phyloP scores from a whole-genome alignment of 1,139 yeast species.

The Debaryomyces robertsiae region DNA sequence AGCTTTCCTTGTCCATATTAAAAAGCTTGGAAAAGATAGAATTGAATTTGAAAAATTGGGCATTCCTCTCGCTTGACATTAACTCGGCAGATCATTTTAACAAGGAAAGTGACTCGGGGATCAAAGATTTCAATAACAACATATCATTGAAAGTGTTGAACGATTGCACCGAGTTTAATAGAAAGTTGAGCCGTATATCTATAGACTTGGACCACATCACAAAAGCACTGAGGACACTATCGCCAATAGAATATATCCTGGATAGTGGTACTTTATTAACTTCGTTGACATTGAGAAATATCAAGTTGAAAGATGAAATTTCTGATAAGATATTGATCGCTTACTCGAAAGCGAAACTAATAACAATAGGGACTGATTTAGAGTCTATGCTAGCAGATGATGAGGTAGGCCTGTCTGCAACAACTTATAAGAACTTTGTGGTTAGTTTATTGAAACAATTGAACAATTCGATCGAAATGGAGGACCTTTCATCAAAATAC shows the following conservation, averaged over 20 bases:
- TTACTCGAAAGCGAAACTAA: conserved; percentile 58
- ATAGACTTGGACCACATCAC: conserved; percentile 51
- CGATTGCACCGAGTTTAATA: conserved; percentile 52
- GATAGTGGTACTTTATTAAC: conserved; percentile 63
- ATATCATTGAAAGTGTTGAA: conserved; percentile 51
- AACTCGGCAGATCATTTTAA: conserved; percentile 46
- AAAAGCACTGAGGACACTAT: conserved; percentile 39
- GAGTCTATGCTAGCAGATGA: conserved; percentile 41
- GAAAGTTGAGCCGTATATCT: conserved; percentile 41
- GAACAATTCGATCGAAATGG: conserved; percentile 49
- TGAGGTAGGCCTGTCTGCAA: conserved; percentile 35
- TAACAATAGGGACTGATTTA: conserved; percentile 56
- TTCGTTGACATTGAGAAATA: conserved; percentile 49
- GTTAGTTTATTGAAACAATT: conserved; percentile 53
- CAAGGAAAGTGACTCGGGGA: conserved; percentile 27
- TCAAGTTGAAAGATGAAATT: conserved; percentile 50
- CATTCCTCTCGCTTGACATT: conserved; percentile 56
- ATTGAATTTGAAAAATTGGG: conserved; percentile 55
- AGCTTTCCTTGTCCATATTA: conserved; percentile 47
- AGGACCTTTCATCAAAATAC: conserved; percentile 53
- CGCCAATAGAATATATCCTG: conserved; percentile 51
- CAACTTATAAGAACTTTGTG: conserved; percentile 55
- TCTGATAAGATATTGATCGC: conserved; percentile 55
- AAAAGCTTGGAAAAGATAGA: conserved; percentile 55
- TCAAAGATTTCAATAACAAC: conserved; percentile 47